Conservation (phyloP, 768 basidiomycete species). For the Amanita inopinata region DNA sequence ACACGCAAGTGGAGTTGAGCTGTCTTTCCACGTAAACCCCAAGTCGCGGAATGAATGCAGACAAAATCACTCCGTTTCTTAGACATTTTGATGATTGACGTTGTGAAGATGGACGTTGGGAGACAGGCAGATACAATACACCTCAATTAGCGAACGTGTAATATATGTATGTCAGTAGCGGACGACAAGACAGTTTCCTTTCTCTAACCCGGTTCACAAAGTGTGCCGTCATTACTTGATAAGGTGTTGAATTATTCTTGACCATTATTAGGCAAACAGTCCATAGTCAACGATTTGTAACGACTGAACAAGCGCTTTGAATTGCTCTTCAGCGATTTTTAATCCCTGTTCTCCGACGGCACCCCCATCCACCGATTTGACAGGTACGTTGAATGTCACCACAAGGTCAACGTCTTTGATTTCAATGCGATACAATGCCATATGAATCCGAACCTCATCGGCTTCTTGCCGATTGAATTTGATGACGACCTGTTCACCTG, state of each 20-base stretch:
- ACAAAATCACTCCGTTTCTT: no score
- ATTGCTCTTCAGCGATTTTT: constrained; percentile 33
- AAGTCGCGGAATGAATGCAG: no score
- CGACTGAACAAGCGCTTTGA: constrained; percentile 44
- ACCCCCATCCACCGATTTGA: constrained; percentile 33
- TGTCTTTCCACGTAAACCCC: no score
- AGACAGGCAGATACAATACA: no score
- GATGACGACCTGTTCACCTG: constrained; percentile 58
- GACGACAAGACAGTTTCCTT: no score
- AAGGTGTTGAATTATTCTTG: not conserved
- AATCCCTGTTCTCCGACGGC: constrained; percentile 30
- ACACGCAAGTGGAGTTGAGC: no score
- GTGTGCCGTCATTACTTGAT: no score
- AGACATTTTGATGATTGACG: no score
- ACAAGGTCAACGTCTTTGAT: constrained; percentile 72
- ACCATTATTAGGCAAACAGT: constrained; percentile 46
- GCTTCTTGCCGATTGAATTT: constrained; percentile 61
- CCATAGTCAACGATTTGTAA: constrained; percentile 58
- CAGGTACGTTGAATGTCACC: constrained; percentile 75
- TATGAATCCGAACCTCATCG: constrained; percentile 66
- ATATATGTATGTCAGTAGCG: no score
- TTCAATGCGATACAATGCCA: constrained; percentile 76
- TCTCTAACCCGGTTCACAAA: no score
- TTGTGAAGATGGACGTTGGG: no score
- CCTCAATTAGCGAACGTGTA: no score